Percentiles rank a stretch among this genome's conserved stretches.
These are phyloP conservation scores for Zygosaccharomyces kombuchaensis DNA, from an alignment of 805 yeast genomes.

Conservation along the genomic window DNA sequence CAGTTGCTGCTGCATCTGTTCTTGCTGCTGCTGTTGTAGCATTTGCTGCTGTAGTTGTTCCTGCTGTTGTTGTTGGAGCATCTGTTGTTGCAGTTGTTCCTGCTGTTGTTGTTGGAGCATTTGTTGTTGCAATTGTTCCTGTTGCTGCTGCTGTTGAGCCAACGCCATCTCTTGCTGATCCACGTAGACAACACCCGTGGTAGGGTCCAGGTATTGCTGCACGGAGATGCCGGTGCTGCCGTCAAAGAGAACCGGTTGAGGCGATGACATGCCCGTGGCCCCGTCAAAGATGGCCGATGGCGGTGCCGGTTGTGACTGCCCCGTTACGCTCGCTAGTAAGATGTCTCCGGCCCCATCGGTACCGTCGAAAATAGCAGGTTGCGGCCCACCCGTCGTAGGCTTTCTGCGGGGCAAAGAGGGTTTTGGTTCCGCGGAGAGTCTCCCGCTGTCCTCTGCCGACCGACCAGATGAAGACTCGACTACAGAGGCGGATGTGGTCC, in stretches of 20 bases:
- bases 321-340: constrained; percentile 11
- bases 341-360: constrained; percentile 15
- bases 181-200: constrained; percentile 63
- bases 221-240: constrained; percentile 29
- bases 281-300: constrained; percentile 30
- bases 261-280: constrained; percentile 14
- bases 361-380: constrained; percentile 36
- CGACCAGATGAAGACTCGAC: not conserved
- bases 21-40: constrained; percentile 4
- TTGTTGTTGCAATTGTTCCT: constrained; percentile 8
- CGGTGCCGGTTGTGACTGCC: constrained; percentile 21
- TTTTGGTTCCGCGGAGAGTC: constrained; percentile 10
- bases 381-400: constrained; percentile 32
- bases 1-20: constrained; percentile 9
- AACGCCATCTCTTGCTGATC: constrained; percentile 57
- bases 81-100: constrained; percentile 11
- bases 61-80: constrained; percentile 14
- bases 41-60: constrained; percentile 10
- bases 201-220: constrained; percentile 68
- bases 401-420: constrained; percentile 42
- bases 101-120: constrained; percentile 19
- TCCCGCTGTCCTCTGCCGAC: not conserved
- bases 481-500: constrained; percentile 13
- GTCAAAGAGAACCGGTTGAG: constrained; percentile 27
- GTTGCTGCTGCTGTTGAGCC: constrained; percentile 23